Base-by-base conservation (phyloP, 179 eudicot genomes). In the Drosera spatulata region DNA sequence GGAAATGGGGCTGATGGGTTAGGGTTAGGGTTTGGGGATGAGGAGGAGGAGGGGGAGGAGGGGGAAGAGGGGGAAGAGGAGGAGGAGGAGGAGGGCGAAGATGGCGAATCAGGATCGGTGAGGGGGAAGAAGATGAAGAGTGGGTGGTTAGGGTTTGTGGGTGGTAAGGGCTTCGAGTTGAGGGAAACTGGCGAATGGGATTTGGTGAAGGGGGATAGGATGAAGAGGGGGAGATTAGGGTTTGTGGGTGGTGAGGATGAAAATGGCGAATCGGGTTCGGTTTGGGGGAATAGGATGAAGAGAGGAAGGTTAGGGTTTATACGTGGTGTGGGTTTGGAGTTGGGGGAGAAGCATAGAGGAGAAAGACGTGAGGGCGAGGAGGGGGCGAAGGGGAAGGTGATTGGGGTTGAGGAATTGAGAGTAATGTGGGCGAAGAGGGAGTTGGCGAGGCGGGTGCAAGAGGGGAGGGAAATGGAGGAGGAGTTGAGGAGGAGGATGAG, bases 401-500 rank as follows among this genome's bases (percentile, higher is more conserved):
- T 80, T 66, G 79, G 78, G 69, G 54, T 86, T 72, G 84, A 77
- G 41, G 85, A 84, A 66, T 73, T 69, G 79, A 71, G 76, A 57
- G 54, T 80, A 64, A 44, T 56, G 72, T 70, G 83, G 85, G 80
- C 77, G 14, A 80, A 69, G 61, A 72, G 74, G 83, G 87, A 87
- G 38, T 53, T 58, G 3, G 87, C 82, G 13, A 78, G 71, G 58
- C 65, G 79, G 55, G 7, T 50, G 68, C 62, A 85, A 62, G 55
- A 82, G 58, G 88, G 79, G 63, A 70, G 66, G 66, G 88, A 83
- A 63, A 62, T 81, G 9, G 82, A 69, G 3, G 91, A 84, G 70
- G 91, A 84, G 67, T 75, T 77, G 71, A 55, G 66, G 65, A 68
- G 85, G 86, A 74, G 95, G 76, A 77, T 72, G 88, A 79, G 79